These are phyloP conservation scores for Allantophomopsis cytisporea DNA, from an alignment of 2,329 filamentous ascomycete genomes.

Conservation along the genomic window DNA sequence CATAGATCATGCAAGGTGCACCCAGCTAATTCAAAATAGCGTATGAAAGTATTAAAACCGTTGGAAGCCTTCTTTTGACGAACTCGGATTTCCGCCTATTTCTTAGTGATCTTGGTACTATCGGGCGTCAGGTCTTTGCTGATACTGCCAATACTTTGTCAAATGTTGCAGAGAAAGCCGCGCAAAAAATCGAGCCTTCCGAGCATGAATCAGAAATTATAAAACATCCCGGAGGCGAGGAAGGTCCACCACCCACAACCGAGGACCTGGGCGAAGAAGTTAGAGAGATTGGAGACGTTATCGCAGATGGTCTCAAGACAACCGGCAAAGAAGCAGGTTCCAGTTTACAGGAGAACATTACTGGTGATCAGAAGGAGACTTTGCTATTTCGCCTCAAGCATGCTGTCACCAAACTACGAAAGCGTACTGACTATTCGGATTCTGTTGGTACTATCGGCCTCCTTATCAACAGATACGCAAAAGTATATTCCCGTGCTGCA, in stretches of 20 bases:
- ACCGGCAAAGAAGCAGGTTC: constrained; percentile 45
- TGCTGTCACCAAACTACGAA: constrained; percentile 58
- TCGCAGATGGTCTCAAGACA: constrained; percentile 27
- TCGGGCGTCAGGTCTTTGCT: constrained; percentile 73
- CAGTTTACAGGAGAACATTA: constrained; percentile 62
- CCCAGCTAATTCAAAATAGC: constrained; percentile 29
- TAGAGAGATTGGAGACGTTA: constrained; percentile 30
- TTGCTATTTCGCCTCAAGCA: constrained; percentile 65
- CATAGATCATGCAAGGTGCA: neutral
- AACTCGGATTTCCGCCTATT: constrained; percentile 87
- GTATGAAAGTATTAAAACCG: constrained; percentile 69
- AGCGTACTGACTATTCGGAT: constrained; percentile 70
- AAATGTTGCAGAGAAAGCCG: constrained; percentile 60
- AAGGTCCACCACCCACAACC: constrained; percentile 36
- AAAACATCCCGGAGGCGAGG: constrained; percentile 34
- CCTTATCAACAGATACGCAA: constrained; percentile 66
- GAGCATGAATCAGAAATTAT: constrained; percentile 40
- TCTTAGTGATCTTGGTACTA: constrained; percentile 62
- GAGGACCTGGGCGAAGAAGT: constrained; percentile 50
- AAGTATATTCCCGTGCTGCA: constrained; percentile 61
- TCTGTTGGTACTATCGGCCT: constrained; percentile 69
- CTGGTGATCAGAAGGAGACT: constrained; percentile 58
- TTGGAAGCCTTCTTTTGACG: constrained; percentile 72
- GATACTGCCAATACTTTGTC: constrained; percentile 76
- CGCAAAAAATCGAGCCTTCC: constrained; percentile 59